Percentiles rank a stretch among this genome's conserved stretches.
Evolutionary conservation across 352 stramenopile genomes (phyloP).

Genomic region (Blastocystis hominis): DNA sequence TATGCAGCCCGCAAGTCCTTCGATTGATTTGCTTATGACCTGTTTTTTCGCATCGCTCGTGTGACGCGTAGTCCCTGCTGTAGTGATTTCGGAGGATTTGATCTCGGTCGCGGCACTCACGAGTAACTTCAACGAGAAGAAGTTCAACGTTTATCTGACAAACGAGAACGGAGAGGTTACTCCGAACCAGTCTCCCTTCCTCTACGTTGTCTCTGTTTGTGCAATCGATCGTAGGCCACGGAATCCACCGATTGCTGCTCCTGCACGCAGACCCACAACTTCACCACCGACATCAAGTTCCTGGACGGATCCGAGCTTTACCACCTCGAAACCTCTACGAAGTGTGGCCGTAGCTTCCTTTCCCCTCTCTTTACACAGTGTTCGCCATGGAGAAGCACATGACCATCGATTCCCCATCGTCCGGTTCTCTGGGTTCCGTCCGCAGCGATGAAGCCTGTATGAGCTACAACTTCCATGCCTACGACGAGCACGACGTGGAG

Average conservation of each 20-base stretch:
- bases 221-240: neutral
- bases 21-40: neutral
- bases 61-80: neutral
- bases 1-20: neutral
- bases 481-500: neutral
- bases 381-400: slow-evolving; percentile 22
- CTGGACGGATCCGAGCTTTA: neutral
- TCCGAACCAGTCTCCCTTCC: slow-evolving; percentile 17
- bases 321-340: too few species aligned
- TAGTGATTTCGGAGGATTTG: slow-evolving; percentile 20
- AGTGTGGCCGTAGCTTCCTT: neutral
- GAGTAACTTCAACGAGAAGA: neutral
- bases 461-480: neutral
- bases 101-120: neutral
- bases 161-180: slow-evolving; percentile 42
- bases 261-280: neutral
- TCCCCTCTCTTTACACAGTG: slow-evolving; percentile 1
- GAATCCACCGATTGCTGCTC: slow-evolving; percentile 39
- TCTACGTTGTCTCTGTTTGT: neutral
- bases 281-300: neutral
- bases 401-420: too few species aligned
- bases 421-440: too few species aligned
- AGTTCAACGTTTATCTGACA: slow-evolving; percentile 35
- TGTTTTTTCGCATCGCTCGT: neutral
- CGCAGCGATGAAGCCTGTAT: too few species aligned